Percentiles rank a stretch among this genome's conserved stretches.
Evolutionary conservation across 148 eudicot genomes (phyloP).

Genomic region (Euryodendron excelsum): DNA sequence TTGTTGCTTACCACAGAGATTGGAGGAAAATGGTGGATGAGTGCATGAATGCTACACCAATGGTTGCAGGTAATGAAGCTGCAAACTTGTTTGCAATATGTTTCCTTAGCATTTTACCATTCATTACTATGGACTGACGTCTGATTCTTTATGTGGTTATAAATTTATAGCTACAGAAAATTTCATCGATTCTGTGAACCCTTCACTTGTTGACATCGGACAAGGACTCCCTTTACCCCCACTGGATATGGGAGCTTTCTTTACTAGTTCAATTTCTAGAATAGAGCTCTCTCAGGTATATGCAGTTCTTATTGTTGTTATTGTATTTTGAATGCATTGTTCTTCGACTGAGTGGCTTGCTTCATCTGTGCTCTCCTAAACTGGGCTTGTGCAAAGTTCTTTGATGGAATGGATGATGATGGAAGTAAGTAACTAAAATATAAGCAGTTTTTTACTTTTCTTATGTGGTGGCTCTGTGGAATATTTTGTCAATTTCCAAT

Average conservation of each 20-base stretch:
- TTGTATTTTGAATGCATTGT: not conserved
- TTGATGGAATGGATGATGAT: not conserved
- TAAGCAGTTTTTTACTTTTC: not conserved
- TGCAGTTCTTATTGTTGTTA: not conserved
- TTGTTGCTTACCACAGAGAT: not conserved
- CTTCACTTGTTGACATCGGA: not conserved
- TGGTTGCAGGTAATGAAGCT: not conserved
- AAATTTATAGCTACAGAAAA: not conserved
- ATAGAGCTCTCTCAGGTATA: not conserved
- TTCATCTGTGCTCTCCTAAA: not conserved
- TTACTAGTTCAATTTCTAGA: not conserved
- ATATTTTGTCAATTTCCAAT: no score
- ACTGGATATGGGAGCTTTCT: not conserved
- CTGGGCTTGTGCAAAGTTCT: not conserved
- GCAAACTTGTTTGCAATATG: not conserved
- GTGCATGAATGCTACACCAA: not conserved
- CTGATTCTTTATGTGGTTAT: not conserved
- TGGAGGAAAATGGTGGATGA: not conserved
- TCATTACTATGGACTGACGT: not conserved
- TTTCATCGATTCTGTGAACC: not conserved
- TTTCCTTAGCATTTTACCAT: not conserved
- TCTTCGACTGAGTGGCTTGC: not conserved
- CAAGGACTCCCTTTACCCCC: not conserved
- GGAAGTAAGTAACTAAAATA: not conserved
- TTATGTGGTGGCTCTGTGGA: not conserved